Conservation (phyloP, 129 eudicot genomes). For the Dittrichia graveolens region DNA sequence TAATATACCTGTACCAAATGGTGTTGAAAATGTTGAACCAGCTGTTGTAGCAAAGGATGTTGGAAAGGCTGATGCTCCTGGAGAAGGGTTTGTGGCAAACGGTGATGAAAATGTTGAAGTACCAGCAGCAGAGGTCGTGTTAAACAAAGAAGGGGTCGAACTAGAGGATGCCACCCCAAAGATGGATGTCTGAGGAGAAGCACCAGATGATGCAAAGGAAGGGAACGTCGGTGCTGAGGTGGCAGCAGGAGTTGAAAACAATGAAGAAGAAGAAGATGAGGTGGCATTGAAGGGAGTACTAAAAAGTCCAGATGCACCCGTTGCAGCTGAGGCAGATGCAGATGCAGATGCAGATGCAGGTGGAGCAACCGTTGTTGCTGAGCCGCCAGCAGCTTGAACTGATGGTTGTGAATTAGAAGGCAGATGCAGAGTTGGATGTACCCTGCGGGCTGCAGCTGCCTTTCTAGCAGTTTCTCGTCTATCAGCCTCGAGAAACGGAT, state of each 20-base stretch:
- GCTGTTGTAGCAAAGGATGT: conserved; percentile 55
- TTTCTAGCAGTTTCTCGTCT: conserved; percentile 85
- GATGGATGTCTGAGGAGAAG: conserved; percentile 73
- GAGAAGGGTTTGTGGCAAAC: conserved; percentile 53
- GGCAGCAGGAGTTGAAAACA: conserved; percentile 66
- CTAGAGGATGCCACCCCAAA: conserved; percentile 52
- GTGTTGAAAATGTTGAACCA: conserved; percentile 55
- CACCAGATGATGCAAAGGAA: conserved; percentile 57
- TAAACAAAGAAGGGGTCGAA: conserved; percentile 54
- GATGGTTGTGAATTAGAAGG: conserved; percentile 74
- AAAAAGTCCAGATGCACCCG: conserved; percentile 63
- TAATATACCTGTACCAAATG: conserved; percentile 65
- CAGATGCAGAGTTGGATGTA: conserved; percentile 89
- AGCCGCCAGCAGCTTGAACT: conserved; percentile 62
- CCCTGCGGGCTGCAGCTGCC: conserved; percentile 91
- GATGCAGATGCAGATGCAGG: conserved; percentile 51
- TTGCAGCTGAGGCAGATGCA: conserved; percentile 43
- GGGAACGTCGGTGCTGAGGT: conserved; percentile 54
- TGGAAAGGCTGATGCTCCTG: conserved; percentile 50
- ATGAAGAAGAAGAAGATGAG: conserved; percentile 62
- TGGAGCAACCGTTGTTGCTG: conserved; percentile 41
- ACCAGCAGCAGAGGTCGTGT: conserved; percentile 55
- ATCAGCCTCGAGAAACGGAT: conserved; percentile 98
- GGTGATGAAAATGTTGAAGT: conserved; percentile 60
- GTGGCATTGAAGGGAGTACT: conserved; percentile 59